phyloP scores from a whole-genome alignment of 164 flowering plant genomes.

The Magnolia sinica region DNA sequence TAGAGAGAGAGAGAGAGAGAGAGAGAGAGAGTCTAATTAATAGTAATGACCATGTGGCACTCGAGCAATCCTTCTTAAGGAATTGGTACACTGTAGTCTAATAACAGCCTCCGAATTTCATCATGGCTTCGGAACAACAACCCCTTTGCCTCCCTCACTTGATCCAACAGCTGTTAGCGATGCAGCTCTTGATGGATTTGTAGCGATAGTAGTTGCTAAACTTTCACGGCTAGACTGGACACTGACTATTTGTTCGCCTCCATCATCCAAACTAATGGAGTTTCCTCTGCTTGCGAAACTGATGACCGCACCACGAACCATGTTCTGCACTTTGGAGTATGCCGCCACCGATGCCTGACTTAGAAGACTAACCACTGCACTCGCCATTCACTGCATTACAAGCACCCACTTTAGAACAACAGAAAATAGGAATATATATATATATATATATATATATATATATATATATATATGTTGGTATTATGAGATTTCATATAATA shows the following conservation, averaged over 20 bases:
- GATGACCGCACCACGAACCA: not conserved
- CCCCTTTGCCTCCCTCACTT: not conserved
- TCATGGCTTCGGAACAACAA: not conserved
- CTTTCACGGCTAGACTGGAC: not conserved
- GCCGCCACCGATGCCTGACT: not conserved
- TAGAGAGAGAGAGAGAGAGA: too few species aligned
- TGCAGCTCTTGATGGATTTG: not conserved
- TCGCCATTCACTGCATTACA: not conserved
- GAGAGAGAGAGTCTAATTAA: too few species aligned
- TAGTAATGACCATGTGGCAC: not conserved
- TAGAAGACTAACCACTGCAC: not conserved
- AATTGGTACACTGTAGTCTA: not conserved
- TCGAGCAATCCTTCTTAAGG: not conserved
- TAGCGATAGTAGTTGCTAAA: not conserved
- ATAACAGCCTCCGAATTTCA: not conserved
- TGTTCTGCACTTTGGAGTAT: not conserved
- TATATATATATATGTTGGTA: too few species aligned
- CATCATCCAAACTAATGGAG: not conserved
- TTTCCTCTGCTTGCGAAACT: not conserved
- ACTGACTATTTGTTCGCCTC: too few species aligned
- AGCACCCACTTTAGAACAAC: too few species aligned
- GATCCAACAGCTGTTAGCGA: not conserved
- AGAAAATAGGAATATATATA: too few species aligned
- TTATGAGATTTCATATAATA: too few species aligned
- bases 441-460: too few species aligned